A percentile compares a stretch with the other conserved stretches of the same genome.
phyloP scores from a whole-genome alignment of 345 rosid genomes.

The Euphorbia tirucalli region DNA sequence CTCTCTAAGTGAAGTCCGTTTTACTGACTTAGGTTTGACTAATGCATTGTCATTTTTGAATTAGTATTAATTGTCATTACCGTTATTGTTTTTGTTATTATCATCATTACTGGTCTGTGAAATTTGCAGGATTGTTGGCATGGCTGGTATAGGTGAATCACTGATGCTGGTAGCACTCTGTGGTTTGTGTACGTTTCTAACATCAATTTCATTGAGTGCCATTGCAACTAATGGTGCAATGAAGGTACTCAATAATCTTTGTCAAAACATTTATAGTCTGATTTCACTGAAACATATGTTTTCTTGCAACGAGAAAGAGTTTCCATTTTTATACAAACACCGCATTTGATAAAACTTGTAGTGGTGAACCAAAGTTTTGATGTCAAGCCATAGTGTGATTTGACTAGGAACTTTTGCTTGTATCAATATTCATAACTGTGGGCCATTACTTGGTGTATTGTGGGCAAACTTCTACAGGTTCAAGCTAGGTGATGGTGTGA shows the following conservation, averaged over 20 bases:
- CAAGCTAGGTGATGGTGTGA: background rate
- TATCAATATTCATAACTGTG: background rate
- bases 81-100: background rate
- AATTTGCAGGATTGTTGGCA: slow-evolving; percentile 90
- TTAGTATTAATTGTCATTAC: background rate
- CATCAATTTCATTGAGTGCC: slow-evolving; percentile 92
- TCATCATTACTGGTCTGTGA: background rate
- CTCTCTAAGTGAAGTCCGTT: background rate
- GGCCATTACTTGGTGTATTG: background rate
- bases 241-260: slow-evolving; percentile 58
- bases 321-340: background rate
- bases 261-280: background rate
- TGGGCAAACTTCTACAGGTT: background rate
- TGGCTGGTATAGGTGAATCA: slow-evolving; percentile 91
- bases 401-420: background rate
- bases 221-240: slow-evolving; percentile 99
- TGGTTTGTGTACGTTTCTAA: slow-evolving; percentile 90
- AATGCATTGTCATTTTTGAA: background rate
- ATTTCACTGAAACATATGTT: background rate
- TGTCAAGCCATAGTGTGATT: background rate
- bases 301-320: background rate
- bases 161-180: slow-evolving; percentile 80
- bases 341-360: background rate
- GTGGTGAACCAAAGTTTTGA: background rate
- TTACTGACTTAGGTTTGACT: background rate